Base-by-base conservation (phyloP, 768 basidiomycete genomes). In the Auriscalpium orientale region DNA sequence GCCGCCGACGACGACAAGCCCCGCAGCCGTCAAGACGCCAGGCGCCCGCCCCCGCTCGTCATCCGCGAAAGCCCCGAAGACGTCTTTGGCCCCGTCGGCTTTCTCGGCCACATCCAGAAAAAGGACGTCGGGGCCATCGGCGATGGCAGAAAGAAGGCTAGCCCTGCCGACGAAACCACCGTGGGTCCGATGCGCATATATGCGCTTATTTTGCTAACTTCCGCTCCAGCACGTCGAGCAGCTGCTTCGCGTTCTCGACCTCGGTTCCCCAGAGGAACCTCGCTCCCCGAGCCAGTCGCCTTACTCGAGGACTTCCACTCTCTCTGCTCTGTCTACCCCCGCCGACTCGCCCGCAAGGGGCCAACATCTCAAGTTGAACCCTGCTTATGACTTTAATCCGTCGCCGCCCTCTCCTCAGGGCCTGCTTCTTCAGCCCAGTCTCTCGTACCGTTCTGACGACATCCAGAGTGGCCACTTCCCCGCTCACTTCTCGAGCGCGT, bases 191-290 rank as follows among this genome's bases (percentile, higher is more conserved):
- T 58, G 54, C 46, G 51, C 16, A 33, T n/a, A 54, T 65, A 58
- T 56, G 66, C 49, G 35, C 62, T 49, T 56, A 65, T 60, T 56
- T 49, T 57, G 50, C 35, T 43, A 67, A 54, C 40, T 4, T 13
- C 40, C 40, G 63, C 58, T 58, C 28, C 61, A 89, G 87, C 85
- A 89, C 65, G 84, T 91, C 57, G 88, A 89, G 64, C 87, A 90
- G 71, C 78, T 91, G 46, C 74, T 91, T 54, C 84, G 89, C 43
- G 83, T 87, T 13, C 75, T 91, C 49, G 85, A 91, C 65, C 82
- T 91, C 62, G 85, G 84, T 65, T 91, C 89, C 34, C 89, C 89
- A 13, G 79, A 75, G 57, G 67, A 70, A 35, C 57, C 59, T 48
- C 64, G 71, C 46, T 68, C 74, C 59, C 75, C 79, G 28, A 15